Percentiles rank a stretch among this genome's conserved stretches.
Evolutionary conservation across 176 grass and related monocot genomes (phyloP).

Genomic region (Leersia perrieri): DNA sequence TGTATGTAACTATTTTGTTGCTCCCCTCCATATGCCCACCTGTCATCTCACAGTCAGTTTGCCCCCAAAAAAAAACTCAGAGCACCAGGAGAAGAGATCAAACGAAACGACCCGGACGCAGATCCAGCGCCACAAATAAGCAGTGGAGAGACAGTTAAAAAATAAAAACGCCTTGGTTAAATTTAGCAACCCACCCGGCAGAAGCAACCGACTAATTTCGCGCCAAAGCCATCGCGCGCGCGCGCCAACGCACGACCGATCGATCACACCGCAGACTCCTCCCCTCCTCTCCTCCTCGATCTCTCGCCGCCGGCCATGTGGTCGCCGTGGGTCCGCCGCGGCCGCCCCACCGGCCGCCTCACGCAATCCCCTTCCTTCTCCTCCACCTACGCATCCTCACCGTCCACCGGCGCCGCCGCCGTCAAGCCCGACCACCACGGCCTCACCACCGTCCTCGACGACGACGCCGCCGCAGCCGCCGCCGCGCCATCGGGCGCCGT

Average conservation of each 20-base stretch:
- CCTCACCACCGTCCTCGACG: constrained; percentile 47
- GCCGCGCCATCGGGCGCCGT: neutral
- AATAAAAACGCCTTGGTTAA: constrained; percentile 32
- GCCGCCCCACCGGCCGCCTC: constrained; percentile 22
- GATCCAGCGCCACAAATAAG: constrained; percentile 16
- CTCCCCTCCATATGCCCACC: too few relatives aligned
- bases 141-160: constrained; percentile 9
- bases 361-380: constrained; percentile 44
- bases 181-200: constrained; percentile 31
- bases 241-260: constrained; percentile 4
- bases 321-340: constrained; percentile 46
- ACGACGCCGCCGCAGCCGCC: neutral
- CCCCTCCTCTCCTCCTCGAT: constrained; percentile 6
- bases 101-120: too few relatives aligned
- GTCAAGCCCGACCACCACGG: constrained; percentile 24
- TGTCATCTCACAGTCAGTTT: too few relatives aligned
- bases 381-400: neutral
- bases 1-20: too few relatives aligned
- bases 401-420: neutral
- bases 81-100: too few relatives aligned
- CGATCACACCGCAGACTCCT: constrained; percentile 11
- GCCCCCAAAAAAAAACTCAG: too few relatives aligned
- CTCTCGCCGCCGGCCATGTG: constrained; percentile 30
- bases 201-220: constrained; percentile 17
- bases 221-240: constrained; percentile 33